Conservation (phyloP, 306 rosid genomes). For the Pachyrhizus erosus region DNA sequence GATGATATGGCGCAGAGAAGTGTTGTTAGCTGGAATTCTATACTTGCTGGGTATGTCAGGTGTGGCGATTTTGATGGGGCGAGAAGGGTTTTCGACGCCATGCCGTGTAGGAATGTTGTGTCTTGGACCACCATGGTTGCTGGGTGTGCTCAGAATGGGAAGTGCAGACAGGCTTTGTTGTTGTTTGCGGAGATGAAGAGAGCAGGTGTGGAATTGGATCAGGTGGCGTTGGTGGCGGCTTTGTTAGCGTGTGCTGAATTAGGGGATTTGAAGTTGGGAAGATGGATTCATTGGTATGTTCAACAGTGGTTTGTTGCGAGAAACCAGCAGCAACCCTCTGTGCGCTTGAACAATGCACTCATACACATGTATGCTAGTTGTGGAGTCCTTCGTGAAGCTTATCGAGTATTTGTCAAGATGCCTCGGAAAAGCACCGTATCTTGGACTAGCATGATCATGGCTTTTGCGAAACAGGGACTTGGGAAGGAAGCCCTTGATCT, state of each 20-base stretch:
- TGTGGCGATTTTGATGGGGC: constrained; percentile 56
- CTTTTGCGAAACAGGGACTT: constrained; percentile 72
- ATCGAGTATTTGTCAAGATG: constrained; percentile 60
- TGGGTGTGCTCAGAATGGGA: constrained; percentile 62
- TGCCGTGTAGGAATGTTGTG: constrained; percentile 65
- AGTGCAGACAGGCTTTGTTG: constrained; percentile 56
- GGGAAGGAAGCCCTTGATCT: constrained; percentile 73
- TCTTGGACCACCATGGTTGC: constrained; percentile 79
- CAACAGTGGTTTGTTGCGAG: constrained; percentile 44
- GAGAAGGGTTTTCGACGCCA: constrained; percentile 53
- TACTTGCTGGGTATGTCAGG: constrained; percentile 65
- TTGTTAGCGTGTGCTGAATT: constrained; percentile 76
- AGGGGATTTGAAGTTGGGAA: constrained; percentile 70
- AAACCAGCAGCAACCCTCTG: constrained; percentile 40
- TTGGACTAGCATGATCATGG: constrained; percentile 80
- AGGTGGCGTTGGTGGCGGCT: constrained; percentile 66
- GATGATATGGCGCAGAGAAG: constrained; percentile 66
- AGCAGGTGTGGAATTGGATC: constrained; percentile 62
- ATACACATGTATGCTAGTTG: constrained; percentile 87
- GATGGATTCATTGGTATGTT: constrained; percentile 68
- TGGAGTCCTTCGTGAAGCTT: constrained; percentile 64
- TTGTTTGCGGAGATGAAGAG: constrained; percentile 75
- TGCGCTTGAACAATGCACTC: constrained; percentile 72
- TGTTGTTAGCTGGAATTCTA: constrained; percentile 72
- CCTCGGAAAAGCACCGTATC: constrained; percentile 62